Percentiles rank a stretch among this genome's conserved stretches.
These are phyloP conservation scores for Erysimum cheiranthoides DNA, from an alignment of 345 rosid genomes.

Conservation along the genomic window DNA sequence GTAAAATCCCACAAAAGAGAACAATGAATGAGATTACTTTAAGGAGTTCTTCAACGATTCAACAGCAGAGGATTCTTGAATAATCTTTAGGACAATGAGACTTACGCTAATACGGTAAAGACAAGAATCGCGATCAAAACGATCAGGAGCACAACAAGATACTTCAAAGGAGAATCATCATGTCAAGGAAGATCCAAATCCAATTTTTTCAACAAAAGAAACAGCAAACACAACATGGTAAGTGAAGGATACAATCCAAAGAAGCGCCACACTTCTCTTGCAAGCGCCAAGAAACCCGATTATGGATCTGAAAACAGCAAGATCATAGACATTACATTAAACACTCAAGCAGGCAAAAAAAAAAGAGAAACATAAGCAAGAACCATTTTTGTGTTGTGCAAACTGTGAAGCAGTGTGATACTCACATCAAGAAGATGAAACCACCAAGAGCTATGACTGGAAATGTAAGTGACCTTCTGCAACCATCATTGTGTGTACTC, in stretches of 20 bases:
- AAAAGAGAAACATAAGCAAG: neutral
- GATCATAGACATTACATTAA: slow-evolving; percentile 1
- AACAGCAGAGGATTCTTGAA: neutral
- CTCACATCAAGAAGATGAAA: slow-evolving; percentile 75
- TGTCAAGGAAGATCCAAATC: slow-evolving; percentile 56
- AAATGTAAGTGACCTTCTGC: slow-evolving; percentile 81
- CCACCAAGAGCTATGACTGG: slow-evolving; percentile 88
- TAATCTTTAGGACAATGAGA: slow-evolving; percentile 27
- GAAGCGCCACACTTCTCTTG: slow-evolving; percentile 74
- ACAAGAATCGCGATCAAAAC: slow-evolving; percentile 79
- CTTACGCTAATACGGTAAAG: slow-evolving; percentile 97
- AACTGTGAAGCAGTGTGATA: slow-evolving; percentile 17
- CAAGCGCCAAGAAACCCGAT: slow-evolving; percentile 91
- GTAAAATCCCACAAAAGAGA: slow-evolving; percentile 23
- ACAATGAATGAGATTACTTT: neutral
- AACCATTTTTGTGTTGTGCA: slow-evolving; percentile 11
- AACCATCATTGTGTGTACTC: slow-evolving; percentile 89
- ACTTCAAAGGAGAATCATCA: slow-evolving; percentile 55
- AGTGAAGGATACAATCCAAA: slow-evolving; percentile 97
- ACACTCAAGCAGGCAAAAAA: neutral
- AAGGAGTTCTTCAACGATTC: neutral
- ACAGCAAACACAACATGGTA: slow-evolving; percentile 20
- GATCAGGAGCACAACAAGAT: slow-evolving; percentile 69
- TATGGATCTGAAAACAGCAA: slow-evolving; percentile 66
- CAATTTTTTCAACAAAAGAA: neutral